Evolutionary conservation across 75 land plant genomes (phyloP), one percentile per base, ranked within the genome.

Genomic region (Cupressus sempervirens): DNA sequence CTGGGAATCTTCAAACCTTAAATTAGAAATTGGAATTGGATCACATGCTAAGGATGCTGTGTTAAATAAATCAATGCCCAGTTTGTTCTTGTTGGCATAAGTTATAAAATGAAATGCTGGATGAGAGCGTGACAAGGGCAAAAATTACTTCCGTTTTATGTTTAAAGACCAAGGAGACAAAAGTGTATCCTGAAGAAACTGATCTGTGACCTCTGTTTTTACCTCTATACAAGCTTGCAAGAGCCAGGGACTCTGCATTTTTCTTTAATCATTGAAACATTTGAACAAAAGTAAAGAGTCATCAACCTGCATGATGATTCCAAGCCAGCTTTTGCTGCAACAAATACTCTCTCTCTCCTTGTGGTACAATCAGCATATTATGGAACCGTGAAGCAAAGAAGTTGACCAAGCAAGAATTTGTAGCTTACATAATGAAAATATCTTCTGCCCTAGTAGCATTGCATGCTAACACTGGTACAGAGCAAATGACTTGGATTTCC

Each of bases 401-500:
- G 79, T 45, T 76, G 30, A 10, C 30, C 50, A 4, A 40, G 29
- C n/a, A 30, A 43, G 30, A 9, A 12, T n/a, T 43, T 1, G 29
- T 79, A n/a, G 50, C 45, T 50, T 26, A 79, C 52, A n/a, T 45
- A n/a, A 76, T 79, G n/a, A 43, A 45, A 43, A 20, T 10, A 43
- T 13, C 12, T 79, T 79, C 45, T 26, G n/a, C n/a, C 48, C 23
- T 46, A 79, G 11, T 18, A 40, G 46, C 48, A 79, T 9, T 79
- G 45, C 20, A 43, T 45, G 81, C 81, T 43, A 82, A 83, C 88
- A 91, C 58, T 91, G 90, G 76, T 85, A 87, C 58, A 86, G 54
- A n/a, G 89, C 84, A n/a, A 87, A 84, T 52, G 86, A 85, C 84
- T 91, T 91, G 81, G 84, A 86, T 82, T 88, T 92, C 93, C 90